Conservation (phyloP, 352 stramenopile species). For the Pythium pyrilobum region DNA sequence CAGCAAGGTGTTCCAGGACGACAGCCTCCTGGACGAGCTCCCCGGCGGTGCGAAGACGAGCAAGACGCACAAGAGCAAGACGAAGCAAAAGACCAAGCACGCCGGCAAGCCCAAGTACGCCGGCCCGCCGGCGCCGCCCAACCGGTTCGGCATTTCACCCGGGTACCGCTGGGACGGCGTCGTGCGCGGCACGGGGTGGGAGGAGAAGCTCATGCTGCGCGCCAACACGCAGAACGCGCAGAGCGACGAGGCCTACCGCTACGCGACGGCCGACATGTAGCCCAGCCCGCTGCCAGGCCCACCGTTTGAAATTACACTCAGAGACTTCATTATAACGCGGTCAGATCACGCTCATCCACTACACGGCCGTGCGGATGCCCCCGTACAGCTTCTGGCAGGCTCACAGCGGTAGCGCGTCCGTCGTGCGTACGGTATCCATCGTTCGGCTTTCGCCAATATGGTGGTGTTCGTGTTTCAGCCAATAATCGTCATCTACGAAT, state of each 20-base stretch:
- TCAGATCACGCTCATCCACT: too few species aligned
- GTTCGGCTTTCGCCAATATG: too few species aligned
- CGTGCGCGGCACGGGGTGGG: constrained; percentile 95
- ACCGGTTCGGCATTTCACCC: constrained; percentile 89
- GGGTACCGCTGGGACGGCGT: constrained; percentile 99
- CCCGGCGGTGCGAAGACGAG: constrained; percentile 5
- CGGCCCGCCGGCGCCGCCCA: constrained; percentile 63
- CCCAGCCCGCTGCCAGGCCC: too few species aligned
- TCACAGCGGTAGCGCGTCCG: too few species aligned
- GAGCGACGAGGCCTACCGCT: constrained; percentile 75
- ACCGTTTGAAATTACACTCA: too few species aligned
- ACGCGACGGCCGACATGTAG: constrained; percentile 82
- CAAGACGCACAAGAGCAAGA: constrained; percentile 34
- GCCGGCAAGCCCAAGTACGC: constrained; percentile 58
- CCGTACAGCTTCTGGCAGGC: too few species aligned
- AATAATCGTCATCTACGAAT: background rate
- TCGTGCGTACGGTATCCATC: too few species aligned
- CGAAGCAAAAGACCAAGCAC: constrained; percentile 25
- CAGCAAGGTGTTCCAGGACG: constrained; percentile 70
- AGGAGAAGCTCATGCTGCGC: constrained; percentile 90
- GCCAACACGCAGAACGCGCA: constrained; percentile 54
- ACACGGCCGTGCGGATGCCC: too few species aligned
- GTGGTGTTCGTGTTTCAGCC: background rate
- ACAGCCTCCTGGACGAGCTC: constrained; percentile 25
- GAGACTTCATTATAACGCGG: too few species aligned